These are phyloP conservation scores for Gomphus bonarii DNA, from an alignment of 1,284 basidiomycete genomes.

Conservation along the genomic window DNA sequence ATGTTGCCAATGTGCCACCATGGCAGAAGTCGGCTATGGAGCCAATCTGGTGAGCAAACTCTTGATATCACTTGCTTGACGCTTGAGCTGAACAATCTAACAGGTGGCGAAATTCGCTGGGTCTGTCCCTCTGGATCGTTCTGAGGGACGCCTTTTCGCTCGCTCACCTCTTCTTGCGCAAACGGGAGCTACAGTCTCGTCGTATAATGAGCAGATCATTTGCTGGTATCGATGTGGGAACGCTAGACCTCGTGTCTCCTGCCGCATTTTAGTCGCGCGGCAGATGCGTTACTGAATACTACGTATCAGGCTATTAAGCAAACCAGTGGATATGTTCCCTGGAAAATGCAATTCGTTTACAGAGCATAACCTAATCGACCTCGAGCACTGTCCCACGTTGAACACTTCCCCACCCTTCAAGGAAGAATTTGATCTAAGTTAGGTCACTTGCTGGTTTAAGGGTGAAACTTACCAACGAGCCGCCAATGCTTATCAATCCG, in stretches of 20 bases:
- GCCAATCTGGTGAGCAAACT: conserved; percentile 5
- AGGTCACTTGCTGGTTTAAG: background rate
- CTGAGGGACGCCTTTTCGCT: conserved; percentile 49
- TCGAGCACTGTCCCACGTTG: conserved; percentile 46
- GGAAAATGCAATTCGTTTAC: background rate
- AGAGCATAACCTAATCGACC: conserved; percentile 24
- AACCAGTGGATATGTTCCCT: background rate
- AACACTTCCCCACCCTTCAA: conserved; percentile 47
- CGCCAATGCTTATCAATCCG: conserved; percentile 98
- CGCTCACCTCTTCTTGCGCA: conserved; percentile 54
- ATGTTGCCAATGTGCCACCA: background rate
- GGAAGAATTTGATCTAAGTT: conserved; percentile 6
- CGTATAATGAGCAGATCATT: conserved; percentile 59
- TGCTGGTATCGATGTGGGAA: conserved; percentile 50
- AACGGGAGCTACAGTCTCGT: conserved; percentile 57
- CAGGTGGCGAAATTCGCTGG: conserved; percentile 67
- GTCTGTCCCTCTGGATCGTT: conserved; percentile 56
- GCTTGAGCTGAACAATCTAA: background rate
- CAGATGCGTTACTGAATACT: background rate
- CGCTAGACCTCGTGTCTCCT: conserved; percentile 49
- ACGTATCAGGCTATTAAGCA: background rate
- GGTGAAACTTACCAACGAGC: conserved; percentile 53
- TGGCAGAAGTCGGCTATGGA: background rate
- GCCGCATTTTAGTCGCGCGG: background rate
- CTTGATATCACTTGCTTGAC: background rate